Conservation (phyloP, 768 basidiomycete genomes). For the Rubroboletus satanas region DNA sequence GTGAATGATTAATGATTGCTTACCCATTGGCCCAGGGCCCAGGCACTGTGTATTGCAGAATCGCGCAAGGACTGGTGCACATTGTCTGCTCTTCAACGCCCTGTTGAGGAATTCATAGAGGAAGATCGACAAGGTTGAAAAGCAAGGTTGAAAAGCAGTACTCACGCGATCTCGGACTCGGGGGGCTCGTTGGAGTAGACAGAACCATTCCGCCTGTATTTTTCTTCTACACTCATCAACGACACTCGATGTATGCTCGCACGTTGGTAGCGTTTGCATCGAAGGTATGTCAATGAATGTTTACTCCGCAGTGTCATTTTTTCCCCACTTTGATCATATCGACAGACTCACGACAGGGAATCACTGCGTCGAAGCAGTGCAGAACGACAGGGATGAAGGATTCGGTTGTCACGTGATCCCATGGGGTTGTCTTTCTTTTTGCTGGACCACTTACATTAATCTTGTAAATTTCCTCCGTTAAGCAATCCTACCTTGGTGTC, state of each 20-base stretch:
- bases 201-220: background rate
- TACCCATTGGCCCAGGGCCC: background rate
- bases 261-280: background rate
- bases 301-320: background rate
- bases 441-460: no score
- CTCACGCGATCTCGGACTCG: background rate
- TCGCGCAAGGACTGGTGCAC: constrained; percentile 14
- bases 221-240: background rate
- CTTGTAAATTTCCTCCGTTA: no score
- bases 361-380: background rate
- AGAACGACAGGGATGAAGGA: background rate
- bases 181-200: background rate
- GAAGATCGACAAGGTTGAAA: background rate
- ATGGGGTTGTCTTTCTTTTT: background rate
- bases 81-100: no score
- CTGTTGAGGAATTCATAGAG: background rate
- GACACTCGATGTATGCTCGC: background rate
- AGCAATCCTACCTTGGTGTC: no score
- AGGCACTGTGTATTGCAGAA: constrained; percentile 1
- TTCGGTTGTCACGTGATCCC: background rate
- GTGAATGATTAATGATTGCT: no score
- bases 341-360: background rate
- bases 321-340: background rate
- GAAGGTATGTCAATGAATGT: background rate
- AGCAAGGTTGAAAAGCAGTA: background rate